Percentiles rank a stretch among this genome's conserved stretches.
Evolutionary conservation across 305 asterid genomes (phyloP).

Genomic region (Fraxinus ornus): DNA sequence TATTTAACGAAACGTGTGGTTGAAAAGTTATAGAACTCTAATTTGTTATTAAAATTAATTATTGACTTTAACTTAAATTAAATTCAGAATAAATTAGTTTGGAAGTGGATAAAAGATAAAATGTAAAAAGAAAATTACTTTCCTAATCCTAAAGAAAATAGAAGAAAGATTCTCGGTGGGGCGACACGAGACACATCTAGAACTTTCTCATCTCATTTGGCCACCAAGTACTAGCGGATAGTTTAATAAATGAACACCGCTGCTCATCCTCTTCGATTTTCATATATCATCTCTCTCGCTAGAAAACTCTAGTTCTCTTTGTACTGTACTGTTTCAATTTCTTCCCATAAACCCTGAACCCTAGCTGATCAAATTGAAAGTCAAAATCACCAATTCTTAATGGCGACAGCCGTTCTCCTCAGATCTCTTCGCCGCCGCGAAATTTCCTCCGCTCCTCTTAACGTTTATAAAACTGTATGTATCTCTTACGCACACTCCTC

Average conservation of each 20-base stretch:
- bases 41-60: too few species aligned
- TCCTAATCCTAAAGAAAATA: too few species aligned
- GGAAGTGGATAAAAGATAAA: too few species aligned
- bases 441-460: constrained; percentile 45
- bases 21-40: too few species aligned
- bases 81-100: too few species aligned
- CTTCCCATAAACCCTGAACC: constrained; percentile 49
- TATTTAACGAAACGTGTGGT: too few species aligned
- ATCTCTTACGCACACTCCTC: not conserved
- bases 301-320: constrained; percentile 1
- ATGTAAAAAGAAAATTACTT: too few species aligned
- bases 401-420: constrained; percentile 66
- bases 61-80: too few species aligned
- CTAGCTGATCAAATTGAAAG: constrained; percentile 5
- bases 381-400: constrained; percentile 7
- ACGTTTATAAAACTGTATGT: constrained; percentile 50
- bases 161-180: not conserved
- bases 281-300: not conserved
- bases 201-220: constrained; percentile 5
- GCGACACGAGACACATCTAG: constrained; percentile 4
- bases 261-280: not conserved
- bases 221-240: not conserved
- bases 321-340: not conserved
- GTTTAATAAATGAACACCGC: not conserved
- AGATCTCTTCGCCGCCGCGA: constrained; percentile 75